Evolutionary conservation across 345 rosid genomes (phyloP).

Genomic region (Eucalyptus sp.): DNA sequence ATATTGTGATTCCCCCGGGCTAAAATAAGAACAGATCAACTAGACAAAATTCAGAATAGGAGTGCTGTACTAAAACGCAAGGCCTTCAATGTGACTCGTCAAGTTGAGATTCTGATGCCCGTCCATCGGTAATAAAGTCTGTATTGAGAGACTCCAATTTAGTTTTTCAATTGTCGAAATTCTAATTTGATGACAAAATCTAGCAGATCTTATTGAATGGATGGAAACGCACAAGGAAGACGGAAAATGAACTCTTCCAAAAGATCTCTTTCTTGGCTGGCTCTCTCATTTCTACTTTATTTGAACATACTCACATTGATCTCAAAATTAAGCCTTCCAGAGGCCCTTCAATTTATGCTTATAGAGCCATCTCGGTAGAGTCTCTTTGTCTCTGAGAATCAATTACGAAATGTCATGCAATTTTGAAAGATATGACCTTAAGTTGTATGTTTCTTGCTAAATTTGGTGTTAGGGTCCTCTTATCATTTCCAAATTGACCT

Average conservation of each 20-base stretch:
- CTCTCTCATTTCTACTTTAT: slow-evolving; percentile 19
- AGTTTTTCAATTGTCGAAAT: background rate
- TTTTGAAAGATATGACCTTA: background rate
- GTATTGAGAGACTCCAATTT: background rate
- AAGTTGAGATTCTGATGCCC: background rate
- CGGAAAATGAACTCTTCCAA: slow-evolving; percentile 27
- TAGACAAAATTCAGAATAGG: background rate
- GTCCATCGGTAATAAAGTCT: background rate
- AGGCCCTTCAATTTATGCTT: slow-evolving; percentile 45
- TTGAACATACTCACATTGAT: slow-evolving; percentile 45
- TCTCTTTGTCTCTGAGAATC: background rate
- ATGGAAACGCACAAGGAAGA: slow-evolving; percentile 45
- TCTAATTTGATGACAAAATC: background rate
- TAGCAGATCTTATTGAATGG: slow-evolving; percentile 46
- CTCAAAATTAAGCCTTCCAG: slow-evolving; percentile 43
- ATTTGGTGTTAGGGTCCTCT: background rate
- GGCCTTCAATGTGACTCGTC: background rate
- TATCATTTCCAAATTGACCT: background rate
- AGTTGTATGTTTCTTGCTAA: background rate
- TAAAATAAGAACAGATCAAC: background rate
- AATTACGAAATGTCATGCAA: background rate
- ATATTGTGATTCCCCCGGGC: background rate
- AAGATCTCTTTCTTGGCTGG: slow-evolving; percentile 43
- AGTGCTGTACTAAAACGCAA: background rate
- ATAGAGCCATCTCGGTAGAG: slow-evolving; percentile 51